These are phyloP conservation scores for Parachaetomium inaequale DNA, from an alignment of 495 filamentous ascomycete species.

Conservation along the genomic window DNA sequence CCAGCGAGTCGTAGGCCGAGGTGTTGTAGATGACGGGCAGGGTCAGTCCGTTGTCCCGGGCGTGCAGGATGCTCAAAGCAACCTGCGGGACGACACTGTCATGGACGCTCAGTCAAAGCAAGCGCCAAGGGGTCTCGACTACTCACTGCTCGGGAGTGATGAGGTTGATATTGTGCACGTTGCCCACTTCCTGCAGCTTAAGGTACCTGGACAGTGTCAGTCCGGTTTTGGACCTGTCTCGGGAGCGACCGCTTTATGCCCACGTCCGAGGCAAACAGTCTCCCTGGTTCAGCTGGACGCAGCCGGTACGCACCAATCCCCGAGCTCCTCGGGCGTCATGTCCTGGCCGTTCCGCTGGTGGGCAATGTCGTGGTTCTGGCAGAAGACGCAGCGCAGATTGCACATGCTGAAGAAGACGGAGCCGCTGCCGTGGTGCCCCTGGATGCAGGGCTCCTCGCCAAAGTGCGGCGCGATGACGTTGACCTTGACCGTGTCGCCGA, in stretches of 20 bases:
- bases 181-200: conserved; percentile 68
- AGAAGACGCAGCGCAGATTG: conserved; percentile 75
- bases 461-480: conserved; percentile 75
- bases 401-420: conserved; percentile 72
- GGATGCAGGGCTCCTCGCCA: conserved; percentile 63
- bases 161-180: conserved; percentile 77
- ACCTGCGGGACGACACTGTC: conserved; percentile 66
- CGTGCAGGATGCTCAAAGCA: conserved; percentile 64
- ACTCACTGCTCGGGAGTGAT: conserved; percentile 63
- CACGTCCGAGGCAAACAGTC: too few species aligned
- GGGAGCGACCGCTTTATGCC: too few species aligned
- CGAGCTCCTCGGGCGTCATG: conserved; percentile 71
- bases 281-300: too few species aligned
- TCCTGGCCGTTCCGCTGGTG: conserved; percentile 70
- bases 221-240: conserved; percentile 49
- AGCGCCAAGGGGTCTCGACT: not conserved
- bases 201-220: conserved; percentile 51
- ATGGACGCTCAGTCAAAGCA: conserved; percentile 30
- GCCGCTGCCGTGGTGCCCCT: conserved; percentile 70
- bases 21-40: conserved; percentile 78
- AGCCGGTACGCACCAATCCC: conserved; percentile 32
- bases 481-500: conserved; percentile 67
- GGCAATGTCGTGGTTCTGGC: conserved; percentile 77
- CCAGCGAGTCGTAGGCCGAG: conserved; percentile 67
- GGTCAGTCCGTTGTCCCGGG: conserved; percentile 59